A percentile compares a stretch with the other conserved stretches of the same genome.
phyloP scores from a whole-genome alignment of 2,329 filamentous ascomycete genomes.

The Trichoderma asperellum region DNA sequence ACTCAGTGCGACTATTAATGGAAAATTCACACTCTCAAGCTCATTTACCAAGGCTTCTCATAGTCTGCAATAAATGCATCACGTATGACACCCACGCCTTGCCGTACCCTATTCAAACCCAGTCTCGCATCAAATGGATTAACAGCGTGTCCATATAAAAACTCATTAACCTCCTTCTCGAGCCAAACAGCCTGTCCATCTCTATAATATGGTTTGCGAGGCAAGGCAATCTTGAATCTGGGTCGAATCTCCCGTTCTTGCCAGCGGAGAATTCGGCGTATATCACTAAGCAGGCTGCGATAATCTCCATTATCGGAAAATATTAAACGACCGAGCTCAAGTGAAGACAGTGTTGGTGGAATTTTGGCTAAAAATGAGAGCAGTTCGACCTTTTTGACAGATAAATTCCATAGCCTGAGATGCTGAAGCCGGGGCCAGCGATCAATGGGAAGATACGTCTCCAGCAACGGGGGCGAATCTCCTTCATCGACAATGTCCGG shows the following conservation, averaged over 20 bases:
- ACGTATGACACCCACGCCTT: not conserved
- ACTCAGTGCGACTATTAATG: not conserved
- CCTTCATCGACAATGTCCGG: not conserved
- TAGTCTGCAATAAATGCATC: not conserved
- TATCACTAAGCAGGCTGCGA: not conserved
- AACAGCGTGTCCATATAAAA: not conserved
- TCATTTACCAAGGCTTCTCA: not conserved
- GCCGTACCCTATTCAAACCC: not conserved
- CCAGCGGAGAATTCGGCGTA: not conserved
- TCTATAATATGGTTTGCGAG: not conserved
- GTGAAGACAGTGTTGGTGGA: not conserved
- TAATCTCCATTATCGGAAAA: not conserved
- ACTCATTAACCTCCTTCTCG: not conserved
- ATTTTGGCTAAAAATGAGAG: not conserved
- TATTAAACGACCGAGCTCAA: not conserved
- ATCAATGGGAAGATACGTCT: constrained; percentile 39
- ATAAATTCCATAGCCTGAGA: constrained; percentile 38
- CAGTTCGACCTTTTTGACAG: constrained; percentile 34
- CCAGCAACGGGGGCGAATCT: constrained; percentile 32
- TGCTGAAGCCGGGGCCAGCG: constrained; percentile 38
- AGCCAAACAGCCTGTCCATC: not conserved
- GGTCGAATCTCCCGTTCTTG: not conserved
- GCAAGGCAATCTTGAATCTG: not conserved
- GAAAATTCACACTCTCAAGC: not conserved
- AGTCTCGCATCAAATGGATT: not conserved